A percentile compares a stretch with the other conserved stretches of the same genome.
Evolutionary conservation across 78 protist genomes (phyloP).

Genomic region (Dictyostelium intermedium): DNA sequence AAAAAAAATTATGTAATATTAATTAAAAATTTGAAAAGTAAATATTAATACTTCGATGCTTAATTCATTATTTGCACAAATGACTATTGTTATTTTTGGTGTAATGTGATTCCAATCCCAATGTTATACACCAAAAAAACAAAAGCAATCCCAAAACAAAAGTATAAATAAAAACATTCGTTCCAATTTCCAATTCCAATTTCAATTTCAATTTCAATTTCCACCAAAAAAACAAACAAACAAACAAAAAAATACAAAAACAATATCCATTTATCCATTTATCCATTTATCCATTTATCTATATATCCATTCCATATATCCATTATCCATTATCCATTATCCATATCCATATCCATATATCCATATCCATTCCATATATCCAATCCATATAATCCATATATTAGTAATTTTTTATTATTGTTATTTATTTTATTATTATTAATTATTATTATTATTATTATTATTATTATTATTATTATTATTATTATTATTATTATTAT

Average conservation of each 20-base stretch:
- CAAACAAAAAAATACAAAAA: background rate
- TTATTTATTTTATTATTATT: background rate
- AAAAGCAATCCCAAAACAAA: background rate
- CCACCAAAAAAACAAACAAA: background rate
- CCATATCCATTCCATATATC: background rate
- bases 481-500: no score
- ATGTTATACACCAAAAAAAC: background rate
- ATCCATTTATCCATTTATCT: background rate
- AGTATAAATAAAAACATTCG: background rate
- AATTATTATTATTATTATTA: constrained; percentile 2
- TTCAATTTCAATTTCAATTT: background rate
- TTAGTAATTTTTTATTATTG: background rate
- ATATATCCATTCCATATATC: background rate
- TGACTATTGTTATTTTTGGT: background rate
- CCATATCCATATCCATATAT: background rate
- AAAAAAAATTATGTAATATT: background rate
- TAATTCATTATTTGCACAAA: background rate
- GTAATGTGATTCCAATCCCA: background rate
- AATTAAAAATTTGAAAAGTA: background rate
- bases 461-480: background rate
- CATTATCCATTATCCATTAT: background rate
- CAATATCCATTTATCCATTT: background rate
- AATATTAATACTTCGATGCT: background rate
- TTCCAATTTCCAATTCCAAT: background rate
- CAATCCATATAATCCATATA: background rate